A percentile compares a stretch with the other conserved stretches of the same genome.
Evolutionary conservation across 176 grass and related monocot species (phyloP).

Genomic region (Alopecurus myosuroides): DNA sequence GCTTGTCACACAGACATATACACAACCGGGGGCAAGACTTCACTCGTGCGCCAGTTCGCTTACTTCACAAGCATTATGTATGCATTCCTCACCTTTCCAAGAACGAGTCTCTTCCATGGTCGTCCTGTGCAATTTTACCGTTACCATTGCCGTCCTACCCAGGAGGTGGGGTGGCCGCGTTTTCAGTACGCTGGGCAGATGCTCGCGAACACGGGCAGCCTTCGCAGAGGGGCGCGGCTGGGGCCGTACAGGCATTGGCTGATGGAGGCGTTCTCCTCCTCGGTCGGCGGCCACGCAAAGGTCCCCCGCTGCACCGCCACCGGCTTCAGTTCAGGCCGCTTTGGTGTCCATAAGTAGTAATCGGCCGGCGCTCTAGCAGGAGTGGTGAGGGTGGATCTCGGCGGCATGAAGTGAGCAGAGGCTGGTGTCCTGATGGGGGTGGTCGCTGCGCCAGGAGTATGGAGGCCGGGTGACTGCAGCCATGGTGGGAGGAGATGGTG

Average conservation of each 20-base stretch:
- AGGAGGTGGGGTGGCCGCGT: background rate
- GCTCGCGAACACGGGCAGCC: slow-evolving; percentile 26
- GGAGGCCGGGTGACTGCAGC: background rate
- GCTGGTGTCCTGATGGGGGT: background rate
- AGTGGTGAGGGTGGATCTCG: background rate
- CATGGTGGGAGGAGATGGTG: background rate
- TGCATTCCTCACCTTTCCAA: background rate
- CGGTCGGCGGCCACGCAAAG: slow-evolving; percentile 20
- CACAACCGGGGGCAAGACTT: background rate
- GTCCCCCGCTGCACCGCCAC: background rate
- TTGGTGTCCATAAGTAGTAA: background rate
- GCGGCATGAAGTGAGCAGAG: background rate
- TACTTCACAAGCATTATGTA: background rate
- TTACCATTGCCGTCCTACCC: background rate
- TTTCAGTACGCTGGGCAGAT: slow-evolving; percentile 23
- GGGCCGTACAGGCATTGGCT: background rate
- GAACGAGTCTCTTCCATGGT: background rate
- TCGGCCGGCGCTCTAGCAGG: background rate
- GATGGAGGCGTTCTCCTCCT: background rate
- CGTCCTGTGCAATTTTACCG: background rate
- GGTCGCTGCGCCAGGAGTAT: background rate
- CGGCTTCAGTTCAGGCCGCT: background rate
- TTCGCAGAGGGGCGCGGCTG: background rate
- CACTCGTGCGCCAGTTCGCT: background rate
- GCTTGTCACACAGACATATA: background rate